Evolutionary conservation across 306 rosid species (phyloP), one percentile per base, ranked within the genome.

Genomic region (Sphenostylis stenocarpa): DNA sequence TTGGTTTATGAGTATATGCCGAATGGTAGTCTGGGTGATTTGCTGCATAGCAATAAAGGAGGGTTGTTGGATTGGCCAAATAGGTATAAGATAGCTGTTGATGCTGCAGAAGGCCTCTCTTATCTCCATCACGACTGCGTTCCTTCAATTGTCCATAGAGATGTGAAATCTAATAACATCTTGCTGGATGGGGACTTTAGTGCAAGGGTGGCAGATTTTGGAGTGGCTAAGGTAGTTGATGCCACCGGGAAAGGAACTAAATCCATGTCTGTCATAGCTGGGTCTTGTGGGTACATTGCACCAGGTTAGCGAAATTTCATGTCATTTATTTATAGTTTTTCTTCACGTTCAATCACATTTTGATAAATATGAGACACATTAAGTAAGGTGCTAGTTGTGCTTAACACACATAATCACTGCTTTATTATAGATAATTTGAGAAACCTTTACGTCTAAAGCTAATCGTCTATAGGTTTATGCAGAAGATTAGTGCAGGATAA

Each of bases 1-100:
- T 66, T 95, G 85, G 98, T 95, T 26, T 95, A 92, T n/a, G 98
- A 94, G 83, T 92, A 91, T 81, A 92, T 94, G 98, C 95, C 96
- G 1, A 89, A 94, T 67, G 98, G 98, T 7, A 94, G 98, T 73
- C 88, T 94, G 1, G 97, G 98, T 6, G 97, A 94, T 81, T 78
- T 91, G 87, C 87, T 95, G 72, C 98, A 92, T 72, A 77, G 96
- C 41, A 90, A 86, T 17, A 95, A 89, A 83, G 90, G 89, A 16
- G 97, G 95, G 19, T 75, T 88, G 85, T 81, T 95, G 81, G 96
- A 95, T 67, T 95, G 98, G 98, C 96, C 93, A 23, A 90, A 88
- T 0, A 89, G 98, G 87, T 90, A 77, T 73, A 90, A 90, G 84
- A 90, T 94, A 24, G 96, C 93, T 68, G 77, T 95, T 51, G 98